Evolutionary conservation across 2,329 filamentous ascomycete species (phyloP), one percentile per base, ranked within the genome.

Genomic region (Fusarium udum): DNA sequence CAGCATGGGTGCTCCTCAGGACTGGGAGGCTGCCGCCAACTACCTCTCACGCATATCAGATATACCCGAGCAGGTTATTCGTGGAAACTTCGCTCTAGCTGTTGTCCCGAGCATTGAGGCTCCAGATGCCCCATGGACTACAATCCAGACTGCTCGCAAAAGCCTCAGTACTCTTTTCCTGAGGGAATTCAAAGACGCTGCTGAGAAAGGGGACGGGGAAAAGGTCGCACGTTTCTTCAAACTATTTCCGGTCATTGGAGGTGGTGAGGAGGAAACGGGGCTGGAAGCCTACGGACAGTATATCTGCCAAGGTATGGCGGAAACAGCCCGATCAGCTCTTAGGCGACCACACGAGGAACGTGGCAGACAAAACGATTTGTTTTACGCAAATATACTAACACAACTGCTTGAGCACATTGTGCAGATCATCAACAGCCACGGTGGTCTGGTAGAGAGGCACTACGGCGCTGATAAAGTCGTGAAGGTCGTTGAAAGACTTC

Each of bases 311-410:
- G 34, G 24, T 6, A 37, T 53, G 24, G 32, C 10, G 7, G 34
- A 53, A 9, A 20, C 5, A 22, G 14, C 32, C 4, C 18, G 32
- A 22, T 37, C 49, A 12, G 10, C 49, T 53, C 49, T 53, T 10
- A 6, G 7, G 6, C 0, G 13, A 2, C 9, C 32, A 11, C 18
- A 16, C 3, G 1, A 26, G 14, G 34, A n/a, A 16, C 51, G n/a
- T 37, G 24, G 10, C 18, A 37, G 11, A 26, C 32, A 52, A 0
- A 12, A 2, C n/a, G 24, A 37, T 9, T 22, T 28, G 1, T 37
- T 53, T 7, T 9, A 53, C 18, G 34, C 18, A 37, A 37, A 37
- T 8, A 22, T 16, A 1, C 34, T 37, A 10, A 26, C n/a, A 15
- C 14, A 14, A 2, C 7, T 53, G 3, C 4, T 53, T 6, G 32